Conservation (phyloP, 2,329 filamentous ascomycete genomes). For the Chalaropsis thielavioides region DNA sequence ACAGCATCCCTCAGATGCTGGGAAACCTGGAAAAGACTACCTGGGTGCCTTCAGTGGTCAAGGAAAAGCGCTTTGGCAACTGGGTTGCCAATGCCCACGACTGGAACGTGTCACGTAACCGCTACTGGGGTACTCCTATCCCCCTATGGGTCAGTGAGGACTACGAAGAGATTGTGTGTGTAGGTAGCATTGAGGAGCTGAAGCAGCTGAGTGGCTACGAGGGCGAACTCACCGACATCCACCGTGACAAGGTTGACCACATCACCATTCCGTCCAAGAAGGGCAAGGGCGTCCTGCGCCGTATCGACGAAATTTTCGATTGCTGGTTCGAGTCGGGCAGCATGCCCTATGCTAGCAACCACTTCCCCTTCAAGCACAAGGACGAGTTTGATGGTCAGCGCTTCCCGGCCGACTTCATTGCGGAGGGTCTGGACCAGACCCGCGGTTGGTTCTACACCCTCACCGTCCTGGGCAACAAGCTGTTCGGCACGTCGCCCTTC, state of each 20-base stretch:
- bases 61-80: slow-evolving; percentile 22
- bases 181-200: slow-evolving; percentile 21
- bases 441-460: slow-evolving; percentile 24
- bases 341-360: slow-evolving; percentile 22
- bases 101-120: slow-evolving; percentile 22
- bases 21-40: slow-evolving; percentile 21
- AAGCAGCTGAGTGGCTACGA: slow-evolving; percentile 21
- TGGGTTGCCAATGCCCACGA: slow-evolving; percentile 22
- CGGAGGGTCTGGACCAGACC: slow-evolving; percentile 22
- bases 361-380: slow-evolving; percentile 22
- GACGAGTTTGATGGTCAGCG: slow-evolving; percentile 19
- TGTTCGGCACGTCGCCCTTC: slow-evolving; percentile 22
- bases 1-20: slow-evolving; percentile 21
- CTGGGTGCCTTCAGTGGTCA: slow-evolving; percentile 21
- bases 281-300: slow-evolving; percentile 21
- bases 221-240: slow-evolving; percentile 20
- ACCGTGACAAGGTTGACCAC: slow-evolving; percentile 22
- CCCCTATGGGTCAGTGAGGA: slow-evolving; percentile 23
- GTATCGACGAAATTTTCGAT: slow-evolving; percentile 23
- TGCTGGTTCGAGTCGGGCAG: slow-evolving; percentile 23
- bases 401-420: slow-evolving; percentile 23
- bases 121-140: slow-evolving; percentile 22
- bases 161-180: slow-evolving; percentile 21
- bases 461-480: slow-evolving; percentile 21
- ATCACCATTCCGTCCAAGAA: slow-evolving; percentile 22